Conservation (phyloP, 1,284 basidiomycete genomes). For the Thecaphora frezii region DNA sequence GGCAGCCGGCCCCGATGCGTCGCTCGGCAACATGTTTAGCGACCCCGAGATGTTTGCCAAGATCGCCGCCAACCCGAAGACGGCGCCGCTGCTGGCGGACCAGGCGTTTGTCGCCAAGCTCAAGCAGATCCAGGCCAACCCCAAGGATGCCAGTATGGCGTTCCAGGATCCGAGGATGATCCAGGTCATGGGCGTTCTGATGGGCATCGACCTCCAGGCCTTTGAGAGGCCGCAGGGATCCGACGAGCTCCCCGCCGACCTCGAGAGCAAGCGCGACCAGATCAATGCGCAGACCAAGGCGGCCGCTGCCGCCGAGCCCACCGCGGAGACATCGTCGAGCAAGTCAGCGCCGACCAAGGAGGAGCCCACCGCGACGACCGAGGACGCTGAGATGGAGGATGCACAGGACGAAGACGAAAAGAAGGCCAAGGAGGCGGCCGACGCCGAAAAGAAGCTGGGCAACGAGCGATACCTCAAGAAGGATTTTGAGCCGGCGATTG, state of each 20-base stretch:
- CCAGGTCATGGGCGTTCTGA: conserved; percentile 80
- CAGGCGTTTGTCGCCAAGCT: conserved; percentile 64
- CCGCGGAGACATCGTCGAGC: conserved; percentile 55
- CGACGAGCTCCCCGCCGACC: conserved; percentile 72
- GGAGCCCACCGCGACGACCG: conserved; percentile 8
- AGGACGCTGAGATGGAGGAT: conserved; percentile 31
- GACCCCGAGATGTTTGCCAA: conserved; percentile 83
- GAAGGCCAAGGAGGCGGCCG: conserved; percentile 47
- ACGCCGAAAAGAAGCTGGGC: conserved; percentile 65
- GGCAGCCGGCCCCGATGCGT: conserved; percentile 63
- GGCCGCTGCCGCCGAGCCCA: conserved; percentile 41
- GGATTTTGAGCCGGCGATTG: conserved; percentile 60
- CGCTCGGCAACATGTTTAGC: conserved; percentile 77
- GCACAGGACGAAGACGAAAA: conserved; percentile 40
- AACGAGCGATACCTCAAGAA: conserved; percentile 82
- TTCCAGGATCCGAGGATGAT: conserved; percentile 88
- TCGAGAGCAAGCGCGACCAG: conserved; percentile 50
- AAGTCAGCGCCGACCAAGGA: conserved; percentile 42
- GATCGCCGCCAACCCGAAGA: conserved; percentile 82
- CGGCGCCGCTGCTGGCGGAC: conserved; percentile 78
- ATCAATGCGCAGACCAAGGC: conserved; percentile 51
- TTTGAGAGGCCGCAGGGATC: conserved; percentile 83
- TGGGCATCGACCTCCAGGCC: conserved; percentile 90
- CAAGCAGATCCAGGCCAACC: conserved; percentile 60
- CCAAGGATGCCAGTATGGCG: conserved; percentile 57